A percentile compares a stretch with the other conserved stretches of the same genome.
Evolutionary conservation across 2,329 filamentous ascomycete species (phyloP).

Genomic region (Beauveria sp.): DNA sequence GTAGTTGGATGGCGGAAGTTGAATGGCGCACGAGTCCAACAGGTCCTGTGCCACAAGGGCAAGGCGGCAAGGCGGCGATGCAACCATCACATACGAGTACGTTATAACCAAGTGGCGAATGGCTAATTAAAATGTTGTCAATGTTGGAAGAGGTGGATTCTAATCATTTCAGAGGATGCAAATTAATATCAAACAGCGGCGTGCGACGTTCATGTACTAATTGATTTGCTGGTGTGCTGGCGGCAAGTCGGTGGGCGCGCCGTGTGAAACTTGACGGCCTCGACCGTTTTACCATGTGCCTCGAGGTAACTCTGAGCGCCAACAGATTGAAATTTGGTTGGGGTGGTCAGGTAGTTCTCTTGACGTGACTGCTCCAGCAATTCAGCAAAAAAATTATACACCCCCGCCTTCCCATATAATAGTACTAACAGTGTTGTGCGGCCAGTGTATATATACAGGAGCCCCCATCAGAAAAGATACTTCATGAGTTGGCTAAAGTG

Average conservation of each 20-base stretch:
- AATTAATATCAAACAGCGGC: background rate
- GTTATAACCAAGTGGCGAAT: background rate
- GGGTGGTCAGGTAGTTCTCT: no score
- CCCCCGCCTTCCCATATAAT: no score
- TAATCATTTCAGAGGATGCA: background rate
- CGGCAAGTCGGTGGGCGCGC: background rate
- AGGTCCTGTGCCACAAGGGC: background rate
- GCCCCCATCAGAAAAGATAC: background rate
- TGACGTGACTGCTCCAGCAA: no score
- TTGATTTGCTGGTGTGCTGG: background rate
- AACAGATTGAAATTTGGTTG: no score
- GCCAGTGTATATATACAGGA: background rate
- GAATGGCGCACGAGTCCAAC: background rate
- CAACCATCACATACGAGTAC: background rate
- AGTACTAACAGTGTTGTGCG: background rate
- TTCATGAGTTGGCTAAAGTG: background rate
- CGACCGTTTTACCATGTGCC: no score
- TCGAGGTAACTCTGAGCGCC: no score
- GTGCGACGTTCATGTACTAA: background rate
- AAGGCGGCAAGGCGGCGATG: background rate
- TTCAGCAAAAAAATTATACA: no score
- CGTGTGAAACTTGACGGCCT: background rate
- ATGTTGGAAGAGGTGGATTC: background rate
- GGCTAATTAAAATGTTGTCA: background rate
- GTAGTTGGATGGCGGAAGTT: background rate